Conservation (phyloP, 2,329 filamentous ascomycete genomes). For the Pestalotiopsis sp. region DNA sequence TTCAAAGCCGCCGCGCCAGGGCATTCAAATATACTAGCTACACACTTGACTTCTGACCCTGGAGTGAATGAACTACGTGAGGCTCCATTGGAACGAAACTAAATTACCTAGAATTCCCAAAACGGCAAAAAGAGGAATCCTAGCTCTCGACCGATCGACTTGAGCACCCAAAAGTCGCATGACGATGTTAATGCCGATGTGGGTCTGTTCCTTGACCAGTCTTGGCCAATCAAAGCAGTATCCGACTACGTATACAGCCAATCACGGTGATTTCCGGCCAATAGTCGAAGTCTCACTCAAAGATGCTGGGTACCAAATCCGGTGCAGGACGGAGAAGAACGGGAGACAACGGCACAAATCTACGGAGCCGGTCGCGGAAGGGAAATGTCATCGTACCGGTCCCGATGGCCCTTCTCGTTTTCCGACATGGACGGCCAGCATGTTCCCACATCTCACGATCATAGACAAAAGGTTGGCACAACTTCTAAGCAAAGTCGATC, state of each 20-base stretch:
- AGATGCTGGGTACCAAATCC: background rate
- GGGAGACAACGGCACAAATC: background rate
- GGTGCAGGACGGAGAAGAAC: background rate
- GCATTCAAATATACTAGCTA: background rate
- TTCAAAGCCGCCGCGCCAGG: background rate
- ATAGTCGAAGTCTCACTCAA: background rate
- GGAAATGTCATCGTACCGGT: background rate
- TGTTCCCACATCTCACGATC: background rate
- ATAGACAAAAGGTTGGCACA: background rate
- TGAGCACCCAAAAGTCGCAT: background rate
- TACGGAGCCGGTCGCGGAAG: background rate
- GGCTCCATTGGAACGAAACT: background rate
- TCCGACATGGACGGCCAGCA: background rate
- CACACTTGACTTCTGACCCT: background rate
- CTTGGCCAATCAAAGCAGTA: background rate
- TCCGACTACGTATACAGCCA: background rate
- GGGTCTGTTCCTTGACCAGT: background rate
- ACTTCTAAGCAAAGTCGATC: background rate
- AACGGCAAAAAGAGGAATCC: background rate
- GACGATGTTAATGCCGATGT: background rate
- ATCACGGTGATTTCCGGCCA: background rate
- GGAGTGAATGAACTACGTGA: no score
- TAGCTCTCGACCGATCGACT: background rate
- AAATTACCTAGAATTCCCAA: background rate
- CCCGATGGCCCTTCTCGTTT: background rate